Evolutionary conservation across 768 basidiomycete genomes (phyloP), one percentile per base, ranked within the genome.

Genomic region (Pleurotus djamor): DNA sequence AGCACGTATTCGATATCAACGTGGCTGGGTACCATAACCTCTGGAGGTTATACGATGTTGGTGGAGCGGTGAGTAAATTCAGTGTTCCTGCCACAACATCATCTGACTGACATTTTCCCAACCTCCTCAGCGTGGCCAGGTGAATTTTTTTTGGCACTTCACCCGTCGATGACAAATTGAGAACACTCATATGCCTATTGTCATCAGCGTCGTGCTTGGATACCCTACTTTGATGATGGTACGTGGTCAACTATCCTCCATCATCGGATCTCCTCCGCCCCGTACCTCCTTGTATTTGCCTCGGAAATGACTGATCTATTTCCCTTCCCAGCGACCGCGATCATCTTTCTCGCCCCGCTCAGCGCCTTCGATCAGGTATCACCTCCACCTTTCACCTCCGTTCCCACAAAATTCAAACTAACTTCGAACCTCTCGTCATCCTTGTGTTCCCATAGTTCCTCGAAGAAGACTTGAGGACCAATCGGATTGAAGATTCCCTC

Each of bases 171-270:
- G 7, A 47, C 45, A 12, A n/a, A 14, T 12, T 7, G 13, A 7
- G 45, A 17, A 10, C 17, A 12, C 50, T 54, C n/a, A 34, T 14
- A 12, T 17, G 8, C 59, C 45, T 37, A 62, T 58, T 63, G 59
- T 58, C 62, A 28, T 60, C 62, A 91, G 88, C 79, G 92, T 66
- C 88, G 86, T 64, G 85, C 87, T 5, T 93, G 91, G 91, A 84
- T 87, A 44, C 89, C 91, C 34, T 94, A 85, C 72, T 94, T 94
- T 64, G 91, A 93, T 68, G 91, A 92, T 68, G 90, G 88, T 86
- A 70, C 64, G 44, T 52, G 21, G 21, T 28, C 21, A 28, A 28
- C 21, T 28, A 28, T 28, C 21, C 21, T 28, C 21, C 21, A 28
- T 28, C 21, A 28, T 28, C 21, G 21, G 21, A 28, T 28, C 21